Conservation (phyloP, 2,329 filamentous ascomycete genomes). For the Apiospora hydei region DNA sequence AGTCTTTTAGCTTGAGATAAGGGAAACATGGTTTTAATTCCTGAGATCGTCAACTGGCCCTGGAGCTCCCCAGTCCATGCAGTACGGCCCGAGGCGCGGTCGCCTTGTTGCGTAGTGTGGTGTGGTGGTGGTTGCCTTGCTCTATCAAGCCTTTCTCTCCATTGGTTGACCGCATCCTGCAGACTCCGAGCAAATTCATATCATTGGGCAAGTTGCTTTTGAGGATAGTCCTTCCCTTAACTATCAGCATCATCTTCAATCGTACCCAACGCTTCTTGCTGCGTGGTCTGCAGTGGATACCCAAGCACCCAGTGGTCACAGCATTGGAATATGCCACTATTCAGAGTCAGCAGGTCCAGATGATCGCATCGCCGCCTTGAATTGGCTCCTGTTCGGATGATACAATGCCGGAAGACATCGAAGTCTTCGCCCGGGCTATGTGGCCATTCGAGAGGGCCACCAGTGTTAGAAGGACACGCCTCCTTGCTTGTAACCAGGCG, state of each 20-base stretch:
- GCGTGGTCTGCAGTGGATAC: neutral
- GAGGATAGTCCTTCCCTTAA: neutral
- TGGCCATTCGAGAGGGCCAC: neutral
- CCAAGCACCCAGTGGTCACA: neutral
- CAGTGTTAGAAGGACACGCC: neutral
- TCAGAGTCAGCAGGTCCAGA: neutral
- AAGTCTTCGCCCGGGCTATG: neutral
- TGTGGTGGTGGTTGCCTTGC: neutral
- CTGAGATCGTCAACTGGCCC: neutral
- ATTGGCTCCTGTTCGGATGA: neutral
- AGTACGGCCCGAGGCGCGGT: neutral
- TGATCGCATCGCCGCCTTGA: neutral
- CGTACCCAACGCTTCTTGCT: neutral
- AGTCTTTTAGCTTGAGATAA: neutral
- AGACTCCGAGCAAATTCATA: neutral
- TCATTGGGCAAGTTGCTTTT: neutral
- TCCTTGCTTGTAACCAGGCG: neutral
- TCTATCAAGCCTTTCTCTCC: neutral
- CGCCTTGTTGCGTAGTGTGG: neutral
- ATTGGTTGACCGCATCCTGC: neutral
- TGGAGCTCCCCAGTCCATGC: neutral
- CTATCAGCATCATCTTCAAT: neutral
- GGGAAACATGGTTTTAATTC: neutral
- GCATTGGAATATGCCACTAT: neutral
- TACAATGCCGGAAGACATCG: no score